Evolutionary conservation across 139 green algal species (phyloP).

Genomic region (Coelastrella sp.): DNA sequence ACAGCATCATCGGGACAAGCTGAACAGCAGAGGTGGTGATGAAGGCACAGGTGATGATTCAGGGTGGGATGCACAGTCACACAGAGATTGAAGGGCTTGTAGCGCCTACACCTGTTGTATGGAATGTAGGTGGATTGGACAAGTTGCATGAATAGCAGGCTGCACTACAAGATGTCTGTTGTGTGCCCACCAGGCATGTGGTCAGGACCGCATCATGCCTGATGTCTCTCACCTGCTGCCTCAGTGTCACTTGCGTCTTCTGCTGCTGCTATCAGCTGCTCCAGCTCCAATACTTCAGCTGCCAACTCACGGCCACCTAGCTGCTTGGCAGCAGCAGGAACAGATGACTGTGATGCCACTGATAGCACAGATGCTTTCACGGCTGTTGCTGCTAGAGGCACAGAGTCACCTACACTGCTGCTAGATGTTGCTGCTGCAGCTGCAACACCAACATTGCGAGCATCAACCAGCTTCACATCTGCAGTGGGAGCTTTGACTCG

Average conservation of each 20-base stretch:
- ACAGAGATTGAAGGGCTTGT: no score
- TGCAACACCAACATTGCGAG: conserved; percentile 24
- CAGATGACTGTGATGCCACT: background rate
- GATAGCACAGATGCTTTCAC: background rate
- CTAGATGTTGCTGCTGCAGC: conserved; percentile 4
- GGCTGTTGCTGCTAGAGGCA: background rate
- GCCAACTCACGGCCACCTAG: conserved; percentile 36
- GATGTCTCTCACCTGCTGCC: background rate
- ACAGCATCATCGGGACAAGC: no score
- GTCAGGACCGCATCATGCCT: background rate
- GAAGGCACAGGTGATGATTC: no score
- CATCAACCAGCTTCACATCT: conserved; percentile 61
- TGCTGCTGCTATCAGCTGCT: conserved; percentile 36
- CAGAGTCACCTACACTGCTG: background rate
- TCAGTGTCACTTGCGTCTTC: conserved; percentile 32
- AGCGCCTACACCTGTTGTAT: no score
- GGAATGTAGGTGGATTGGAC: no score
- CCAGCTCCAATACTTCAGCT: conserved; percentile 41
- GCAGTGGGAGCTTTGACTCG: conserved; percentile 41
- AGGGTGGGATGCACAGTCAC: no score
- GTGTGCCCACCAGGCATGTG: no score
- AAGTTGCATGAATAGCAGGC: no score
- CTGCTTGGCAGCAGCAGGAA: background rate
- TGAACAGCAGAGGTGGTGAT: no score
- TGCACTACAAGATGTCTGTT: background rate